Conservation (phyloP, 2,329 filamentous ascomycete genomes). For the Trichoderma citrinoviride region DNA sequence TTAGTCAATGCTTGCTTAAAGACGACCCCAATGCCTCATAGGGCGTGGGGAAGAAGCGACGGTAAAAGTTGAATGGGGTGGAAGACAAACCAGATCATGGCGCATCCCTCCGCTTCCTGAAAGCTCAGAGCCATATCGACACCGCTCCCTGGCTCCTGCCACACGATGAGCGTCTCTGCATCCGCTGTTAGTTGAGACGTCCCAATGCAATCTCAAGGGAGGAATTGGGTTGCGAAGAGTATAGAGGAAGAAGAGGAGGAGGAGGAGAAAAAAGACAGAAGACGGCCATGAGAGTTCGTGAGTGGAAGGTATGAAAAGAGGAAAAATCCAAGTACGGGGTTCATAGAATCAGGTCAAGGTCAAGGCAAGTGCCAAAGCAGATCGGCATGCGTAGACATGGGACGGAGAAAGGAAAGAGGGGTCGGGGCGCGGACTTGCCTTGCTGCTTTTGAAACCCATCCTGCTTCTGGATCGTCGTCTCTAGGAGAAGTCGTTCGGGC, state of each 20-base stretch:
- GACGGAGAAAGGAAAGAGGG: not conserved
- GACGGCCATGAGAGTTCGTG: too few relatives aligned
- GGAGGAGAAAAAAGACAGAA: too few relatives aligned
- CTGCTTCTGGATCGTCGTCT: constrained; percentile 87
- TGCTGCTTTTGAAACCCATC: constrained; percentile 98
- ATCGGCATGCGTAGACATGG: not conserved
- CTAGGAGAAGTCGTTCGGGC: constrained; percentile 75
- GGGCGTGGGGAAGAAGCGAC: not conserved
- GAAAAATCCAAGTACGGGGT: not conserved
- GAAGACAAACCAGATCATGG: constrained; percentile 75
- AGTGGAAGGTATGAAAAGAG: constrained; percentile 16
- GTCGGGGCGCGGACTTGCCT: constrained; percentile 52
- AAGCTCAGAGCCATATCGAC: constrained; percentile 98
- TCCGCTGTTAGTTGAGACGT: constrained; percentile 24
- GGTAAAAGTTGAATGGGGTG: not conserved
- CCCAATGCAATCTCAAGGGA: not conserved
- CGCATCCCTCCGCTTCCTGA: constrained; percentile 93
- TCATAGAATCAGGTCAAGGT: not conserved
- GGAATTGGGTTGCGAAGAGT: not conserved
- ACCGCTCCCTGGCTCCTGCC: constrained; percentile 81
- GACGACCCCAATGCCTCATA: not conserved
- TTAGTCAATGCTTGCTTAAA: not conserved
- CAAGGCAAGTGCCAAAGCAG: not conserved
- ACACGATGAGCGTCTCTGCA: constrained; percentile 92
- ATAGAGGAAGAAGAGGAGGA: not conserved